Evolutionary conservation across 495 filamentous ascomycete species (phyloP), one percentile per base, ranked within the genome.

Genomic region (Xylaria longipes): DNA sequence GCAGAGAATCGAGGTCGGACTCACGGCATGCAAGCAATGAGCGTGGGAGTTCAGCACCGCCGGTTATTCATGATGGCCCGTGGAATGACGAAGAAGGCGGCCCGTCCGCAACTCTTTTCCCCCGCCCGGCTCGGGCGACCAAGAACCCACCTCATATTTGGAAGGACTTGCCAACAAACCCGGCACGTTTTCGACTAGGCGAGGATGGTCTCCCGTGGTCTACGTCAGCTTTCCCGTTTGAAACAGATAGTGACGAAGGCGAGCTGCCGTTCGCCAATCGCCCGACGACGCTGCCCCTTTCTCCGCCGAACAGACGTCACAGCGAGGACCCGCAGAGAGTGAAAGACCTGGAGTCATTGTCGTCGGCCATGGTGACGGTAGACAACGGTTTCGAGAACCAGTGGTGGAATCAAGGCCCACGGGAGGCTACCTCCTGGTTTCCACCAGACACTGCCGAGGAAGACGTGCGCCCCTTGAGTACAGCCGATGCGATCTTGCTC

Each of bases 321-420:
- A 70, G 56, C 9, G 76, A 76, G 27, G 74, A 76, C 65, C 64
- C 64, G n/a, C 68, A 73, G 52, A 74, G 73, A 77, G 81, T 35
- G 48, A 78, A 35, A 73, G 84, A 88, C 27, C 78, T 87, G 35
- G 85, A 82, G 65, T 82, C 84, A 1, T 75, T 88, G 20, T 84
- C 84, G 22, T 80, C 80, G 33, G 86, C 86, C 33, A 86, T 88
- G 85, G 84, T 88, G 81, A 87, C 86, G 5, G 84, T 88, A 9
- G 86, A 87, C 72, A 85, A 85, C 67, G 84, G 84, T 14, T 85
- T 86, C 48, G 84, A 86, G 76, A 82, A 81, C 74, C 83, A 85
- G 73, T 85, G 84, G 84, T 85, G 84, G 84, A 81, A 84, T 66
- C 82, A 83, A 65, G 83, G 83, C 7, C 54, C 31, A 6, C 72